A percentile compares a stretch with the other conserved stretches of the same genome.
Evolutionary conservation across 441 rosid genomes (phyloP).

Genomic region (Raphanus hybrid): DNA sequence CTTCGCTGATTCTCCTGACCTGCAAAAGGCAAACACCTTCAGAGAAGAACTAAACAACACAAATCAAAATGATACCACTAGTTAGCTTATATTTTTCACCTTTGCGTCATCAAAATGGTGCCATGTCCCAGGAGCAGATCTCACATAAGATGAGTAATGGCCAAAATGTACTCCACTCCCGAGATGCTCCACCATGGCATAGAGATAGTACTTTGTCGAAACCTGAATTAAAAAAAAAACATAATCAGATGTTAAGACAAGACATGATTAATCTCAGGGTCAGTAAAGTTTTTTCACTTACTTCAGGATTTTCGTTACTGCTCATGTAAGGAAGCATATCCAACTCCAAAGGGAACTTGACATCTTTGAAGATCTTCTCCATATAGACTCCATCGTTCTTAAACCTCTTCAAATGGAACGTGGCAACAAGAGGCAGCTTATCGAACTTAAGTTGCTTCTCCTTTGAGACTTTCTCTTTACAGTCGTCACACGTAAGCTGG

Average conservation of each 20-base stretch:
- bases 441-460: constrained; percentile 81
- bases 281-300: constrained; percentile 38
- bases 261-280: constrained; percentile 6
- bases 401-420: constrained; percentile 85
- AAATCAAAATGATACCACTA: constrained; percentile 9
- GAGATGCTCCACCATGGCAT: constrained; percentile 74
- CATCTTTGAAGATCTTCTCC: constrained; percentile 72
- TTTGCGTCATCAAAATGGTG: constrained; percentile 67
- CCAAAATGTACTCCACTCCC: constrained; percentile 63
- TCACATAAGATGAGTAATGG: constrained; percentile 68
- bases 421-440: constrained; percentile 60
- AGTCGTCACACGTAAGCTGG: constrained; percentile 59
- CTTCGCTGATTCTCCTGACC: constrained; percentile 59
- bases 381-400: constrained; percentile 59
- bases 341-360: constrained; percentile 70
- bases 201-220: constrained; percentile 60
- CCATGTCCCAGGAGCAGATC: constrained; percentile 73
- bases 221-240: constrained; percentile 42
- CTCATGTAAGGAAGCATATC: constrained; percentile 69
- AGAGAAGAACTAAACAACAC: not conserved
- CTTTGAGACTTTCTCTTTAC: constrained; percentile 62
- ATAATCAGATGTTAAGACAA: not conserved
- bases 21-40: constrained; percentile 27
- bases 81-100: constrained; percentile 47
- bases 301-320: constrained; percentile 43